These are phyloP conservation scores for Chaetoceros tenuissimus DNA, from an alignment of 108 stramenopile species.

Conservation along the genomic window DNA sequence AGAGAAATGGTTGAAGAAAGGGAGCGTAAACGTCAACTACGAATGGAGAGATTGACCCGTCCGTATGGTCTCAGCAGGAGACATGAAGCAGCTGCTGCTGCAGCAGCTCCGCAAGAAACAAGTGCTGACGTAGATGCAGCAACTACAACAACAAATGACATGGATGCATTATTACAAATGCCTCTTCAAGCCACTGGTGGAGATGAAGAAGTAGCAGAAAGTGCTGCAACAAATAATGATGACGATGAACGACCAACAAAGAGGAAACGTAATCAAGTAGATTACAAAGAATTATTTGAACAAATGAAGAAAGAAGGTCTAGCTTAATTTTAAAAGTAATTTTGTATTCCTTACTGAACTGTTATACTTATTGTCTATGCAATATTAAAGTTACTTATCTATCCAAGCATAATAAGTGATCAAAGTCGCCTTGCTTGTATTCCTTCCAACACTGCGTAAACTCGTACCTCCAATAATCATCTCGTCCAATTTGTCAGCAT, in stretches of 20 bases:
- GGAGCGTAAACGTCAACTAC: slow-evolving; percentile 73
- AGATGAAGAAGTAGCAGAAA: slow-evolving; percentile 30
- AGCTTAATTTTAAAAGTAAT: slow-evolving; percentile 8
- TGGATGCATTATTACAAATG: slow-evolving; percentile 12
- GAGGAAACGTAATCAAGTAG: slow-evolving; percentile 68
- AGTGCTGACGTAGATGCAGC: slow-evolving; percentile 6
- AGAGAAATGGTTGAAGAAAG: slow-evolving; percentile 72
- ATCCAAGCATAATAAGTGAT: too few species aligned
- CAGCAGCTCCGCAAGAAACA: slow-evolving; percentile 5
- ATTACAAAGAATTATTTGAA: slow-evolving; percentile 72
- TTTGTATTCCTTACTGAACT: background rate
- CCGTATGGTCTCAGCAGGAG: slow-evolving; percentile 16
- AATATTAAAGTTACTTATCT: too few species aligned
- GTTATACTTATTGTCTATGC: too few species aligned
- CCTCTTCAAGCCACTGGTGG: slow-evolving; percentile 10
- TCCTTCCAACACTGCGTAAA: too few species aligned
- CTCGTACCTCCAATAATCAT: too few species aligned
- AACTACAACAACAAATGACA: background rate
- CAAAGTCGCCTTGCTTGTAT: too few species aligned
- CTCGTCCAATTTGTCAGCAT: too few species aligned
- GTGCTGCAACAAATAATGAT: slow-evolving; percentile 22
- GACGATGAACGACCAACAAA: slow-evolving; percentile 50
- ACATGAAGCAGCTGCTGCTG: background rate
- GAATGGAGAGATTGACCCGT: slow-evolving; percentile 49
- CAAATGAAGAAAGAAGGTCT: slow-evolving; percentile 79